Base-by-base conservation (phyloP, 1,284 basidiomycete species). In the Ustilago loliicola region DNA sequence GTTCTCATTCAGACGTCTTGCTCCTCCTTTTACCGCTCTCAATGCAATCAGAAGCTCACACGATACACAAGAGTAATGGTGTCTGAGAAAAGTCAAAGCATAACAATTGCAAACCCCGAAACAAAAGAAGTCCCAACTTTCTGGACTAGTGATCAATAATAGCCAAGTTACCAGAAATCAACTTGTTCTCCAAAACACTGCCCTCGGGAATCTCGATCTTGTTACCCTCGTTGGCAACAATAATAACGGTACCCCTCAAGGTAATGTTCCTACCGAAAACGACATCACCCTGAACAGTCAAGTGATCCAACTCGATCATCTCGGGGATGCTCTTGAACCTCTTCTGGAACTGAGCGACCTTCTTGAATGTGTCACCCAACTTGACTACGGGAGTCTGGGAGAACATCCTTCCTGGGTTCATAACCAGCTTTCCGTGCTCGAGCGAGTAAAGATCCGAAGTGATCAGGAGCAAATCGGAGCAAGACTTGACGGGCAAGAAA, bases 291-390 rank as follows among this genome's bases (percentile, higher is more conserved):
- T 94, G 94, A 58, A 99, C 95, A 5, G 96, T 99, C 85, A 98
- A 89, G 88, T 98, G 96, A 88, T 98, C 96, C 66, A 98, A 90
- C 87, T 97, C 96, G 23, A 85, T 84, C 80, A 87, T 87, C 59
- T 93, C 93, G 58, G 96, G 96, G 81, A 98, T 96, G 88, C 93
- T 94, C 91, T 96, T 97, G 92, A 96, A 96, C 55, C 95, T 91
- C 88, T 95, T 96, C 89, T 98, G 94, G 91, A 98, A 98, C 87
- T 95, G 92, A 82, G 94, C 93, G 65, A 98, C 97, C 93, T 95
- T 90, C 87, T 90, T 89, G 84, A 89, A 88, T 56, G 86, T 86
- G 78, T 96, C 94, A 60, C 96, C 95, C 51, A 98, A 91, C 90
- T 98, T 98, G 90, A 99, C 94, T 66, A 98, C 96, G 27, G 97